Percentiles rank a stretch among this genome's conserved stretches.
Conservation (phyloP, 106 monocot species). For the Dactylorhiza incarnata region DNA sequence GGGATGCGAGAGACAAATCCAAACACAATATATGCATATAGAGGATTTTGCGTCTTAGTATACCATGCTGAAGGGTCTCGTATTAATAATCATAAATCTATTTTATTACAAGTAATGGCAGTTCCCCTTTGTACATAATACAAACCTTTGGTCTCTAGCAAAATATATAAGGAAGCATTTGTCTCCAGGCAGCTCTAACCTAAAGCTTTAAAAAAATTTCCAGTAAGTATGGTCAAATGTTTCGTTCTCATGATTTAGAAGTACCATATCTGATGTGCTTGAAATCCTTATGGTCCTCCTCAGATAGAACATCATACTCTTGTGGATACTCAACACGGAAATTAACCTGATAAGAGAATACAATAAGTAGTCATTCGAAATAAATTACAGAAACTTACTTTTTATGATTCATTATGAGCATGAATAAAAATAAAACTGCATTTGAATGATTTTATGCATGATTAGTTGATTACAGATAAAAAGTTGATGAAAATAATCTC, state of each 20-base stretch:
- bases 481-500: constrained; percentile 10
- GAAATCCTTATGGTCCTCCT: constrained; percentile 87
- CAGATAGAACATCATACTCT: constrained; percentile 60
- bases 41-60: background rate
- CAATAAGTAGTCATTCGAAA: background rate
- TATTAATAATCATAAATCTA: background rate
- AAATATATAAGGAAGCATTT: background rate
- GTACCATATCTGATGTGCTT: constrained; percentile 89
- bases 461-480: background rate
- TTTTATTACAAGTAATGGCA: background rate
- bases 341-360: constrained; percentile 47
- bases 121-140: background rate
- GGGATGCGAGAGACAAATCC: background rate
- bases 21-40: background rate
- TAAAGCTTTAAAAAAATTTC: background rate
- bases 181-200: background rate
- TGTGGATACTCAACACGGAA: constrained; percentile 79
- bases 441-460: background rate
- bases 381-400: background rate
- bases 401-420: background rate
- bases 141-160: background rate
- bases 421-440: too few species aligned
- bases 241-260: background rate
- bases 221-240: background rate
- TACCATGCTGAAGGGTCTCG: background rate